Percentiles rank a stretch among this genome's conserved stretches.
phyloP scores from a whole-genome alignment of 192 early-diverging fungal genomes.

The Linnemannia hyalina region DNA sequence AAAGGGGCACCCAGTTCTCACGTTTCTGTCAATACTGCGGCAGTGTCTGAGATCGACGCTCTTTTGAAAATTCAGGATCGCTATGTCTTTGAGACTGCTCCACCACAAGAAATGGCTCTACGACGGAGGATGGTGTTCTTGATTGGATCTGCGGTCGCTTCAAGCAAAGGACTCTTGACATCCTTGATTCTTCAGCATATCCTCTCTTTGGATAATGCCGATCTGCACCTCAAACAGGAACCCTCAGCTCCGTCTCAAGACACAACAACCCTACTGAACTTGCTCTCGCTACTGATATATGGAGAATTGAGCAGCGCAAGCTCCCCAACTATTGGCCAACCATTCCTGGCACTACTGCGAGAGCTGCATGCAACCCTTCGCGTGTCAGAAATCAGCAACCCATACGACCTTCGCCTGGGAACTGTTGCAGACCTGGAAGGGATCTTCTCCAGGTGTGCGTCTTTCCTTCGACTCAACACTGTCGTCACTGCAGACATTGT shows the following conservation, averaged over 20 bases:
- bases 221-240: neutral
- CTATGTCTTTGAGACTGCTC: constrained; percentile 10
- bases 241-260: neutral
- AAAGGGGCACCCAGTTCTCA: neutral
- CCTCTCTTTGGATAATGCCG: neutral
- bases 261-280: neutral
- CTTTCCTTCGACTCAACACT: neutral
- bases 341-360: neutral
- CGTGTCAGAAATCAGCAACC: neutral
- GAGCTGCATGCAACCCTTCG: neutral
- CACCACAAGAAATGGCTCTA: neutral
- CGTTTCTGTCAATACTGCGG: neutral
- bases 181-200: neutral
- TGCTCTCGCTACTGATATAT: neutral
- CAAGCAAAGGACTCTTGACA: constrained; percentile 1
- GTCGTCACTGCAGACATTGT: constrained; percentile 26
- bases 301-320: neutral
- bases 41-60: neutral
- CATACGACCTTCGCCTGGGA: neutral
- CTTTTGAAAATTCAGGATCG: neutral
- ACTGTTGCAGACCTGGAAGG: neutral
- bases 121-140: constrained; percentile 25
- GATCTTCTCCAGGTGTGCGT: neutral
- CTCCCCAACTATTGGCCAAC: neutral
- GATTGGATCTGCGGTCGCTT: neutral